Evolutionary conservation across 2,329 filamentous ascomycete species (phyloP).

Genomic region (Pyrenochaeta sp.): DNA sequence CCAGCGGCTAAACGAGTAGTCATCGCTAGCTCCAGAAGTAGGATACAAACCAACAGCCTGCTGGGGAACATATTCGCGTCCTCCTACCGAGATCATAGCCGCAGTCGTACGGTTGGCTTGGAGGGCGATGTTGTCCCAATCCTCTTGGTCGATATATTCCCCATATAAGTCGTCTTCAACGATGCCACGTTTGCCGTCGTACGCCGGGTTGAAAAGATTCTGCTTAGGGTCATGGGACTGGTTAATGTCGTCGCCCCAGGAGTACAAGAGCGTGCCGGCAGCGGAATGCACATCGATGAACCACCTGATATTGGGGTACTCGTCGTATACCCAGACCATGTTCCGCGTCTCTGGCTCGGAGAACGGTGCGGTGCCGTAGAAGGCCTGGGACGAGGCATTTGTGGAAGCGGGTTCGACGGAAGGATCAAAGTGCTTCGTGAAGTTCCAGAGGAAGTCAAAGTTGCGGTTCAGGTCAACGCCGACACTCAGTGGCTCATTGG

Average conservation of each 20-base stretch:
- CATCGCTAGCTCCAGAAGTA: constrained; percentile 49
- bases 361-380: constrained; percentile 61
- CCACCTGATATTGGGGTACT: constrained; percentile 61
- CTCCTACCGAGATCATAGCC: constrained; percentile 48
- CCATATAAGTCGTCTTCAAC: constrained; percentile 61
- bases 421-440: constrained; percentile 55
- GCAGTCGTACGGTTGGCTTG: constrained; percentile 44
- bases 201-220: constrained; percentile 62
- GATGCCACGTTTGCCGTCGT: constrained; percentile 61
- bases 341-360: constrained; percentile 66
- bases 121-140: constrained; percentile 43
- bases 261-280: constrained; percentile 63
- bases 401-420: constrained; percentile 51
- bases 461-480: constrained; percentile 47
- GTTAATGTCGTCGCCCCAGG: constrained; percentile 65
- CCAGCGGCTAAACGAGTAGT: constrained; percentile 50
- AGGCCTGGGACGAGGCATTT: constrained; percentile 57
- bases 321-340: constrained; percentile 62
- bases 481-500: constrained; percentile 23
- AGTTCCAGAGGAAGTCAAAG: constrained; percentile 66
- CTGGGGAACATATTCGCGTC: constrained; percentile 40
- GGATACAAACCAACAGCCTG: constrained; percentile 51
- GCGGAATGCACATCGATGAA: constrained; percentile 68
- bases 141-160: constrained; percentile 49
- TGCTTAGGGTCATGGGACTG: constrained; percentile 58